Evolutionary conservation across 208 protist species (phyloP), one percentile per base, ranked within the genome.

Genomic region (Leishmania mexicana): DNA sequence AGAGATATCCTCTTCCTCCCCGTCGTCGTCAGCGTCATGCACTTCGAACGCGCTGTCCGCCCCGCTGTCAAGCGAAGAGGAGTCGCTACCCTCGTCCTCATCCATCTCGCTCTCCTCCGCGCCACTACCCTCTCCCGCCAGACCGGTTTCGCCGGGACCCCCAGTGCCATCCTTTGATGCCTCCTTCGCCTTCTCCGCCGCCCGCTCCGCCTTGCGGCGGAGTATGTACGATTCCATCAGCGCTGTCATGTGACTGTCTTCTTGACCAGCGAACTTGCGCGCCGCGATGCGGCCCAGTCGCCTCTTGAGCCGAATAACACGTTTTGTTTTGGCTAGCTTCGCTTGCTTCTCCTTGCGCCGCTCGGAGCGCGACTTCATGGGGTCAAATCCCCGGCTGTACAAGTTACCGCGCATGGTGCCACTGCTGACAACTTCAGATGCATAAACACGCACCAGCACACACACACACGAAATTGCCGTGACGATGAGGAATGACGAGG

Each of bases 141-240:
- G 71, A 10, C 35, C 42, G 15, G 76, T 79, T 19, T 83, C 81
- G 54, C 73, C 77, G 19, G 83, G 40, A 11, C 47, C 60, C 40
- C 19, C 67, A 38, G 24, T 40, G 47, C 1, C 81, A 60, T 75
- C 82, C 42, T 90, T 80, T 65, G 86, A 35, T 28, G 85, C 77
- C 68, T 86, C 57, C 53, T 79, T 87, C 42, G 81, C 85, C 51
- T 84, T 85, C 75, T 94, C 90, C 28, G 86, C 89, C 1, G 88
- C 87, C 2, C 94, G 90, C 84, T 97, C 93, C 28, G 85, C 90
- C 79, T 95, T 95, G 57, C 95, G 89, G 49, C 93, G 91, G 2
- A 89, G 35, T 13, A 95, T 92, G 81, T 95, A 97, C 17, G 93
- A 95, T 83, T 96, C 88, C 95, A 97, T 97, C 35, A 97, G 79